Percentiles rank a stretch among this genome's conserved stretches.
phyloP scores from a whole-genome alignment of 148 eudicot genomes.

The Nepenthes mirabilis region DNA sequence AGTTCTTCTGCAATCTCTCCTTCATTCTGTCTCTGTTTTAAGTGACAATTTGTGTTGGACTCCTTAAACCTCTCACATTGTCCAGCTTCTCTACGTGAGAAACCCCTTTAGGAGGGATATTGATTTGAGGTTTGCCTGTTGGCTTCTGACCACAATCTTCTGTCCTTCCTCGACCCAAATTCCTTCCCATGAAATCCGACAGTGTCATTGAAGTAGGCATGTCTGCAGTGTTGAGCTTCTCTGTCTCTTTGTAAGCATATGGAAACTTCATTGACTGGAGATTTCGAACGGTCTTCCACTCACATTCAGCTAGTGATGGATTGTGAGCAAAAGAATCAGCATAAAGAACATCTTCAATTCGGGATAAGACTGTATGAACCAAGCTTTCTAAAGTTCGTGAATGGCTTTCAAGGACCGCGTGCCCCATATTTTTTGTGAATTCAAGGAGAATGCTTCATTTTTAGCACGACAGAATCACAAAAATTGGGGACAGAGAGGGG shows the following conservation, averaged over 20 bases:
- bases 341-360: conserved; percentile 65
- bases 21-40: not conserved
- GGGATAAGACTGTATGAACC: conserved; percentile 57
- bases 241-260: conserved; percentile 42
- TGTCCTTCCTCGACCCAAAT: conserved; percentile 20
- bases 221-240: conserved; percentile 30
- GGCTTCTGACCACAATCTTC: conserved; percentile 15
- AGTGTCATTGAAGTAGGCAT: conserved; percentile 61
- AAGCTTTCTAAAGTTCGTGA: conserved; percentile 73
- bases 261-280: conserved; percentile 22
- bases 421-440: conserved; percentile 52
- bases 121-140: conserved; percentile 22
- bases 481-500: not conserved
- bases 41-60: conserved; percentile 28
- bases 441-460: not conserved
- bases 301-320: conserved; percentile 29
- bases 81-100: conserved; percentile 44
- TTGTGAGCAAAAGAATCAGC: conserved; percentile 44
- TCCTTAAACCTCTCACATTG: conserved; percentile 44
- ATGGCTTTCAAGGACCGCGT: conserved; percentile 65
- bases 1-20: not conserved
- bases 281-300: conserved; percentile 4
- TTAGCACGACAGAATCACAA: not conserved
- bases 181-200: conserved; percentile 73
- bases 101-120: conserved; percentile 32